Evolutionary conservation across 441 rosid species (phyloP), one percentile per base, ranked within the genome.

Genomic region (Geranium incanum): DNA sequence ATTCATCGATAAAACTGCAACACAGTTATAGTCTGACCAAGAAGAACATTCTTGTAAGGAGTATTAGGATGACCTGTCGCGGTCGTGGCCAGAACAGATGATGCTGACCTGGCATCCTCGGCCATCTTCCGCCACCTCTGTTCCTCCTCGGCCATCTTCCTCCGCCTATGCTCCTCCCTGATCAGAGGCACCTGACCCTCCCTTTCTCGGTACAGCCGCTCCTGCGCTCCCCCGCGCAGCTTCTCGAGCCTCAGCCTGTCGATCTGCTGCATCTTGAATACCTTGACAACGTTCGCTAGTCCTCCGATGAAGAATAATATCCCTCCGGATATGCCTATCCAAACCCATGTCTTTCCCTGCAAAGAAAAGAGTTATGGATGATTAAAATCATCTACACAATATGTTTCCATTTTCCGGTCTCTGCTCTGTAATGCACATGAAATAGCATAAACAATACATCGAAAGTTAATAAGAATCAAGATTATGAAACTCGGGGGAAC

Each of bases 221-320:
- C 91, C 9, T 86, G 90, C 2, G 91, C 97, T 71, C 92, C 91
- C 67, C 97, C 94, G 0, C 92, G 71, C 21, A 89, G 77, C 74
- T 89, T 93, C 87, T 90, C 95, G 0, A 89, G 84, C 74, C 87
- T 76, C 4, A 85, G 75, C 11, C 86, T 87, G 21, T 64, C 69
- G 4, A 76, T 74, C 67, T 87, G 92, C 68, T 86, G 88, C 77
- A 90, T 85, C 82, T 87, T 84, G 80, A 90, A 89, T 72, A 90
- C 90, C 76, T 87, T 93, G 1, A 87, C 85, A 0, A 85, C 85
- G 28, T 89, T 90, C 41, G 82, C 78, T 21, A 89, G 68, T 69
- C 95, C 97, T 67, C 87, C 92, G 0, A 75, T 45, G 55, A 84
- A 75, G 16, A 93, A 78, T 76, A 84, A 39, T 55, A 87, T 18